Evolutionary conservation across 2,329 filamentous ascomycete genomes (phyloP).

Genomic region (Amphichorda felina): DNA sequence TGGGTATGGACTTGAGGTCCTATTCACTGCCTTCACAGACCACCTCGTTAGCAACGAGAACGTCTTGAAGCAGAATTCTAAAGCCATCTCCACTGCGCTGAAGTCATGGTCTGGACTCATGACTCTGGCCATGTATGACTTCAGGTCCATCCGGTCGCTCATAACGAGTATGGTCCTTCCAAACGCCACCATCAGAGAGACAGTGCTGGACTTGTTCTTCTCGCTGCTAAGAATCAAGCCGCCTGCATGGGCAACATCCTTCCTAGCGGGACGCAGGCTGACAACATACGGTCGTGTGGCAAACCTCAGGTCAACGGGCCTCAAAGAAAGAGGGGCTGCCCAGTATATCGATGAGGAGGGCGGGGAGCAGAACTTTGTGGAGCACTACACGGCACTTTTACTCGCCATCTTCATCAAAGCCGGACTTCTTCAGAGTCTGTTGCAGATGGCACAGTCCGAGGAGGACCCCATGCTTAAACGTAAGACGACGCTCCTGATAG

Average conservation of each 20-base stretch:
- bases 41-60: conserved; percentile 49
- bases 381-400: conserved; percentile 86
- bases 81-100: conserved; percentile 81
- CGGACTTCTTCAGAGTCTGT: conserved; percentile 52
- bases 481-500: conserved; percentile 82
- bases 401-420: conserved; percentile 76
- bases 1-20: conserved; percentile 77
- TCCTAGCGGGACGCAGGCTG: conserved; percentile 79
- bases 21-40: conserved; percentile 90
- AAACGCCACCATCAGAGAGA: conserved; percentile 48
- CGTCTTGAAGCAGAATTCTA: conserved; percentile 72
- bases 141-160: conserved; percentile 72
- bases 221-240: conserved; percentile 72
- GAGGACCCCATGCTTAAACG: conserved; percentile 63
- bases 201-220: conserved; percentile 81
- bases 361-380: conserved; percentile 72
- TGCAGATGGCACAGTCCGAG: conserved; percentile 55
- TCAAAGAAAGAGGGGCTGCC: conserved; percentile 34
- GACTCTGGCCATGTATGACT: conserved; percentile 77
- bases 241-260: conserved; percentile 89
- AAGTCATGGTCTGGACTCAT: conserved; percentile 92
- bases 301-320: conserved; percentile 56
- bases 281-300: conserved; percentile 95
- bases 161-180: conserved; percentile 50
- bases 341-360: conserved; percentile 53